Conservation (phyloP, 345 rosid genomes). For the Brassica cretica region DNA sequence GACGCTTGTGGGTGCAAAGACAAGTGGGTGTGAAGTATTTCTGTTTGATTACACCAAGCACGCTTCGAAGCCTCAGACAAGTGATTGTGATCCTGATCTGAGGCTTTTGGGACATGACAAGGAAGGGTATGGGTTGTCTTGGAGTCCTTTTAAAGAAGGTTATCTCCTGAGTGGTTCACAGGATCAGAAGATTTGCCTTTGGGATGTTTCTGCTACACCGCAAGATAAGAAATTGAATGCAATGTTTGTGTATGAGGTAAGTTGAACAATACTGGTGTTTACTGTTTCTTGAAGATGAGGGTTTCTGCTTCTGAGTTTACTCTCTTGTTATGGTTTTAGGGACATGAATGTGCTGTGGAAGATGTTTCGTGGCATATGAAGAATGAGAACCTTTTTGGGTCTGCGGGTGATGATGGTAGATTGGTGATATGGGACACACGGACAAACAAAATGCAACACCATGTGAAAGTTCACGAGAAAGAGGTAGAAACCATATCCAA, state of each 20-base stretch:
- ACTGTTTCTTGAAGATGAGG: not conserved
- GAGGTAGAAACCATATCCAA: conserved; percentile 51
- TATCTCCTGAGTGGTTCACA: conserved; percentile 91
- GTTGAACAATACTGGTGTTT: not conserved
- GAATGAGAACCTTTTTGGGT: conserved; percentile 80
- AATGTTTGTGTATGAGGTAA: conserved; percentile 71
- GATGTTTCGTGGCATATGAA: conserved; percentile 93
- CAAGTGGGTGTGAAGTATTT: conserved; percentile 75
- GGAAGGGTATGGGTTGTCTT: conserved; percentile 93
- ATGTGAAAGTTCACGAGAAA: conserved; percentile 76
- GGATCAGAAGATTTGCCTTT: conserved; percentile 78
- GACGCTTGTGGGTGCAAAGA: conserved; percentile 68
- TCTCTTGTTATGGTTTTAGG: conserved; percentile 44
- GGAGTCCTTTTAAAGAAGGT: conserved; percentile 86
- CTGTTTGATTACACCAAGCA: conserved; percentile 71
- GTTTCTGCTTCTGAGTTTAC: conserved; percentile 1
- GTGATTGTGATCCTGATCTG: conserved; percentile 73
- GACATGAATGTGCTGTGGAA: conserved; percentile 72
- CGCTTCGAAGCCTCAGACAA: conserved; percentile 43
- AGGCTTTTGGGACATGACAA: conserved; percentile 82
- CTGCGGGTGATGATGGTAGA: conserved; percentile 82
- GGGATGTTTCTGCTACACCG: conserved; percentile 71
- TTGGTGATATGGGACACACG: conserved; percentile 88
- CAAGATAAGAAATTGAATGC: conserved; percentile 63
- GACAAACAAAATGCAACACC: conserved; percentile 63